Evolutionary conservation across 1,284 basidiomycete genomes (phyloP), one percentile per base, ranked within the genome.

Genomic region (Wallemia hederae): DNA sequence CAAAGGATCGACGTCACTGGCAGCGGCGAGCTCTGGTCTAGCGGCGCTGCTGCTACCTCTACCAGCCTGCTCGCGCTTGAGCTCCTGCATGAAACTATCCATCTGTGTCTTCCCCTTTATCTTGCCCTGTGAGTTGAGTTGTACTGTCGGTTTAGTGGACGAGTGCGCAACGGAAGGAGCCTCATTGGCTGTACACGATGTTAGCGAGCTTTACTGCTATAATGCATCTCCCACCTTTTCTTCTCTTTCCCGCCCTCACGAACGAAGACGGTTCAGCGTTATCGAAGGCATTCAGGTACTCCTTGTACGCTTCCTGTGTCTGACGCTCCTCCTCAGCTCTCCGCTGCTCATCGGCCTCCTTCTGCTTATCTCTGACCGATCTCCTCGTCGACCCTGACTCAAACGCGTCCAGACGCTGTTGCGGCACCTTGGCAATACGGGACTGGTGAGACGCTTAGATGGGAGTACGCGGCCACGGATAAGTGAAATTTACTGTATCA

Each of bases 1-100:
- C 24, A 65, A 62, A 28, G 65, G 65, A 56, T 69, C 68, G 55
- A 61, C 62, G 22, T 63, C 60, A 59, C 66, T 49, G 5, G 11
- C 14, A 49, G 5, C 3, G n/a, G 5, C 39, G 5, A n/a, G 11
- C 5, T 49, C 39, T 11, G 9, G 5, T 49, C n/a, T n/a, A n/a
- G n/a, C n/a, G n/a, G n/a, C n/a, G n/a, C n/a, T n/a, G n/a, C n/a
- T 49, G 39, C n/a, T 49, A n/a, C 39, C 39, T 49, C 39, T 49
- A 11, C 39, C 39, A 22, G 39, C 19, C n/a, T 49, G 39, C 19
- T 49, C 39, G 3, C 39, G 5, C 65, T 56, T 65, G 61, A 24
- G 66, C 66, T 22, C 66, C 65, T 19, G 62, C 61, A 11, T 56
- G 60, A 27, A 61, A 57, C 57, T 61, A 58, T 55, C 59, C 59